Conservation (phyloP, 2,329 filamentous ascomycete species). For the Curvularia spicifera region DNA sequence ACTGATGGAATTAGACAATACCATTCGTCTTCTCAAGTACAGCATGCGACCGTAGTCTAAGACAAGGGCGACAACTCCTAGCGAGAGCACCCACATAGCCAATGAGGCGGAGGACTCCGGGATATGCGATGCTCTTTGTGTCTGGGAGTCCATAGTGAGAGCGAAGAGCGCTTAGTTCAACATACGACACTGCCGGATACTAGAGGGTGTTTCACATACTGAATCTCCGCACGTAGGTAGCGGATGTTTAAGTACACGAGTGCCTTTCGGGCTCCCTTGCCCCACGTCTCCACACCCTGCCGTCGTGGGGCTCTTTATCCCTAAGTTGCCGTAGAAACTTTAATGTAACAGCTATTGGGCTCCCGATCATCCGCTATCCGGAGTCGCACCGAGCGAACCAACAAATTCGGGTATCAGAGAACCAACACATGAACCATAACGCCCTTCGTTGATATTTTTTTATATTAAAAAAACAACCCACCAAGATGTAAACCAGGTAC, state of each 20-base stretch:
- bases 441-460: no score
- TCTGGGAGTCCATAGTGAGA: background rate
- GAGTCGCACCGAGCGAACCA: background rate
- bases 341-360: background rate
- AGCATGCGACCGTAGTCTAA: conserved; percentile 59
- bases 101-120: background rate
- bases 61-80: conserved; percentile 25
- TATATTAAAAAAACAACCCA: background rate
- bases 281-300: background rate
- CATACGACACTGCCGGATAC: background rate
- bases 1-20: conserved; percentile 16
- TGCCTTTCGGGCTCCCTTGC: background rate
- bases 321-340: background rate
- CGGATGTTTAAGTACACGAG: background rate
- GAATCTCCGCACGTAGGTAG: background rate
- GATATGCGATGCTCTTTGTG: background rate
- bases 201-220: background rate
- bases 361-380: no score
- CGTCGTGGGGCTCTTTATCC: background rate
- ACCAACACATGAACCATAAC: no score
- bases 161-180: background rate
- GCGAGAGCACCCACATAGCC: background rate
- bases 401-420: background rate
- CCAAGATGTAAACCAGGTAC: background rate
- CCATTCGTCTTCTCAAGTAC: conserved; percentile 57